Conservation (phyloP, 495 filamentous ascomycete species). For the Penicillium desertorum region DNA sequence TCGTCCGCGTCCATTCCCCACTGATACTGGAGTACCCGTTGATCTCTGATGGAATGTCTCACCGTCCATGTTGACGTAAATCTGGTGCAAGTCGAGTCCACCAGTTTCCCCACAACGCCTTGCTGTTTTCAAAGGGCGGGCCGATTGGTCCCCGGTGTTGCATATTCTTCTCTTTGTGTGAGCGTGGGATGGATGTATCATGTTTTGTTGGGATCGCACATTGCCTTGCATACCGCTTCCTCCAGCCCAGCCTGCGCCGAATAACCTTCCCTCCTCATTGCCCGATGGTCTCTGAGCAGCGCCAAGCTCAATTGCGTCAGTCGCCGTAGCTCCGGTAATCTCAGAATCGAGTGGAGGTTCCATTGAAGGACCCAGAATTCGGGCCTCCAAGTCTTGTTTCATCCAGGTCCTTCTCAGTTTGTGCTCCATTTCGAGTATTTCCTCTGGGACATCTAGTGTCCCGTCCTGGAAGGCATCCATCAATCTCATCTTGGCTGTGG, state of each 20-base stretch:
- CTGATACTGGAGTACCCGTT: neutral
- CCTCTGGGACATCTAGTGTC: conserved; percentile 43
- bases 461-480: conserved; percentile 49
- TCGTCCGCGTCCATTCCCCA: neutral
- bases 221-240: neutral
- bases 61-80: neutral
- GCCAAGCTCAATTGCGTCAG: neutral
- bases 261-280: neutral
- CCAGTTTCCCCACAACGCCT: neutral
- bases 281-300: neutral
- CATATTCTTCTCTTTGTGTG: neutral
- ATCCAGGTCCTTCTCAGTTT: conserved; percentile 51
- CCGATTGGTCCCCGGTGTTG: neutral
- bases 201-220: neutral
- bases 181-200: neutral
- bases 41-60: neutral
- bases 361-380: neutral
- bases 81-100: neutral
- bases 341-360: neutral
- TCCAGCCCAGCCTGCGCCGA: neutral
- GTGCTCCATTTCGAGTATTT: conserved; percentile 46
- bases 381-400: conserved; percentile 1
- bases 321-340: neutral
- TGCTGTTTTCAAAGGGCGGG: neutral
- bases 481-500: conserved; percentile 55